Evolutionary conservation across 352 stramenopile genomes (phyloP).

Genomic region (Plasmopara halstedii): DNA sequence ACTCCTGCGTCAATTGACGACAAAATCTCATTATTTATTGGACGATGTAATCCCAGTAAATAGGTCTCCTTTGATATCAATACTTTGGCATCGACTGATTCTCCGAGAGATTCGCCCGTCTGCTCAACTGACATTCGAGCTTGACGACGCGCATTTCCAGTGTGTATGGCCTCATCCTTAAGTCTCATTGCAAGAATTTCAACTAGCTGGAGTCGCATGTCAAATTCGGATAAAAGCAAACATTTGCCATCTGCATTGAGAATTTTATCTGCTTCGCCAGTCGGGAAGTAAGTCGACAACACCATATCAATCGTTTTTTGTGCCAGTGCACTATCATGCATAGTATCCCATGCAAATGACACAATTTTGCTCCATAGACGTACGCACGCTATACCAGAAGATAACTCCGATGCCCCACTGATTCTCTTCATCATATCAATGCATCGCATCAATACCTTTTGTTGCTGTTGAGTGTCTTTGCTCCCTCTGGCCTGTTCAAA

Average conservation of each 20-base stretch:
- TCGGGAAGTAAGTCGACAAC: conserved; percentile 36
- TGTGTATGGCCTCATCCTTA: conserved; percentile 17
- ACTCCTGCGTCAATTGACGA: background rate
- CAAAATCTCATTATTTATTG: background rate
- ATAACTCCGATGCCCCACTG: background rate
- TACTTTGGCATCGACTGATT: conserved; percentile 11
- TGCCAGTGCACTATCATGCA: conserved; percentile 27
- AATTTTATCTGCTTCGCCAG: conserved; percentile 7
- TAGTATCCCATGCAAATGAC: conserved; percentile 31
- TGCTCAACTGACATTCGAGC: conserved; percentile 3
- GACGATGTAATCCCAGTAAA: conserved; percentile 32
- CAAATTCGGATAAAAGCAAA: conserved; percentile 43
- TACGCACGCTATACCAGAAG: conserved; percentile 13
- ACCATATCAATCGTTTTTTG: conserved; percentile 21
- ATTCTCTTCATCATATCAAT: conserved; percentile 17
- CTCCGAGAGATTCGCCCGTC: conserved; percentile 1
- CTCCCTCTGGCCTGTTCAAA: conserved; percentile 71
- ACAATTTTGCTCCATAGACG: conserved; percentile 42
- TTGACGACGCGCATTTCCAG: conserved; percentile 7
- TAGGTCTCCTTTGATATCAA: conserved; percentile 18
- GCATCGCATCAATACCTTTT: conserved; percentile 14
- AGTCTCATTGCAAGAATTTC: conserved; percentile 39
- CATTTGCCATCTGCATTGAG: conserved; percentile 31
- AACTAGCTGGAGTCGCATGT: conserved; percentile 38
- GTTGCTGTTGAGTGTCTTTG: conserved; percentile 36